Evolutionary conservation across 2,329 filamentous ascomycete species (phyloP), one percentile per base, ranked within the genome.

Genomic region (Pseudogymnoascus sp.): DNA sequence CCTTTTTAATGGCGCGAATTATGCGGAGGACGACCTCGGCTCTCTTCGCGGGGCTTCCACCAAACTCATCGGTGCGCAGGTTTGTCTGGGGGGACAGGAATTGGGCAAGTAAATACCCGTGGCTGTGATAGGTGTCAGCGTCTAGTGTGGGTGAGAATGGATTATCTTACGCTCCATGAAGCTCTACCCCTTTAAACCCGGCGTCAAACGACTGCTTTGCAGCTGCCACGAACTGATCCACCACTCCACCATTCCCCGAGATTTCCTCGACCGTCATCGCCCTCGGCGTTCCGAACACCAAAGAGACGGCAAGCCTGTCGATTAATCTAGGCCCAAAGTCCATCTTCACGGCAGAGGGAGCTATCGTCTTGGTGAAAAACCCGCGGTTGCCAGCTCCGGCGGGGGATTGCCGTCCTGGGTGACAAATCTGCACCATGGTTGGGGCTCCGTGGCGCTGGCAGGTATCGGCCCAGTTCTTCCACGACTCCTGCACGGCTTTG

Each of bases 41-140:
- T 58, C 90, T 83, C 75, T 92, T 92, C 74, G 87, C 84, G 64
- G 87, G 86, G 60, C 78, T 82, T 2, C 87, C 86, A n/a, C 87
- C 87, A 67, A 88, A 90, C 63, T 79, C 70, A 68, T 90, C 87
- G 0, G 78, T 88, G 22, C 90, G 82, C 62, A 82, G 76, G 75
- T 93, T 94, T 12, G 80, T 79, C 0, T 80, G 79, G 0, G 89
- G 87, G 0, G 84, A 86, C 5, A 92, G 67, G 77, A 93, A 93
- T 7, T 79, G 77, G 66, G 85, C 83, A 0, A 93, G 76, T 0
- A 93, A 80, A 71, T 92, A 93, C 1, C 90, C 89, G 69, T 93
- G 90, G 9, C 68, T 70, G 35, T 25, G 4, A 38, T 2, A 25
- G 45, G 19, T 63, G 35, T 64, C 38, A 28, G 42, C 22, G 16